A percentile compares a stretch with the other conserved stretches of the same genome.
phyloP scores from a whole-genome alignment of 2,329 filamentous ascomycete species.

The Fusarium xylarioides region DNA sequence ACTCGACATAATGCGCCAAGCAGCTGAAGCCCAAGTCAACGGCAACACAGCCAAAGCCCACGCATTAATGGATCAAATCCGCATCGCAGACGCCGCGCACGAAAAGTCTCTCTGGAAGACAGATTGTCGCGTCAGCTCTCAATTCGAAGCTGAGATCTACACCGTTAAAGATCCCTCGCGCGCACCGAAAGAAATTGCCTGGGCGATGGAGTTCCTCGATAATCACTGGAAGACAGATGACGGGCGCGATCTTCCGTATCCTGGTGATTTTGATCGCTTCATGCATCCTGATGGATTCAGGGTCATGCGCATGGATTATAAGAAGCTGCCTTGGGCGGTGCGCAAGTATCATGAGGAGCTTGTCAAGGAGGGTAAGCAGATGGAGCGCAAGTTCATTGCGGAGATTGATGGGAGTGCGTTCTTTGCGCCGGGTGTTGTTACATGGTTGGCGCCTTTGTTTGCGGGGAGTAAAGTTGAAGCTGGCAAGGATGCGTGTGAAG shows the following conservation, averaged over 20 bases:
- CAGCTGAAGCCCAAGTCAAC: not conserved
- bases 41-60: conserved; percentile 9
- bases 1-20: not conserved
- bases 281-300: conserved; percentile 28
- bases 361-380: conserved; percentile 1
- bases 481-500: conserved; percentile 18
- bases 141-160: conserved; percentile 22
- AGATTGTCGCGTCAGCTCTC: conserved; percentile 13
- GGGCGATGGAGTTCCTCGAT: conserved; percentile 28
- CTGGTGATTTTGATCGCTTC: conserved; percentile 19
- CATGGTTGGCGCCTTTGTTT: conserved; percentile 22
- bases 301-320: conserved; percentile 11
- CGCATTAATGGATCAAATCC: not conserved
- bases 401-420: conserved; percentile 24
- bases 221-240: conserved; percentile 23
- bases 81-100: not conserved
- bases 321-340: conserved; percentile 25
- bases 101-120: not conserved
- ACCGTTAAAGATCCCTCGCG: not conserved
- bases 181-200: conserved; percentile 10
- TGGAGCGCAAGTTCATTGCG: conserved; percentile 28
- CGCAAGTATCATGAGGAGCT: conserved; percentile 19
- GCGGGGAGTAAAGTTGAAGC: conserved; percentile 9
- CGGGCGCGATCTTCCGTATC: conserved; percentile 22
- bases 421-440: conserved; percentile 28